Evolutionary conservation across 148 eudicot genomes (phyloP), one percentile per base, ranked within the genome.

Genomic region (Suaeda aralocaspica): DNA sequence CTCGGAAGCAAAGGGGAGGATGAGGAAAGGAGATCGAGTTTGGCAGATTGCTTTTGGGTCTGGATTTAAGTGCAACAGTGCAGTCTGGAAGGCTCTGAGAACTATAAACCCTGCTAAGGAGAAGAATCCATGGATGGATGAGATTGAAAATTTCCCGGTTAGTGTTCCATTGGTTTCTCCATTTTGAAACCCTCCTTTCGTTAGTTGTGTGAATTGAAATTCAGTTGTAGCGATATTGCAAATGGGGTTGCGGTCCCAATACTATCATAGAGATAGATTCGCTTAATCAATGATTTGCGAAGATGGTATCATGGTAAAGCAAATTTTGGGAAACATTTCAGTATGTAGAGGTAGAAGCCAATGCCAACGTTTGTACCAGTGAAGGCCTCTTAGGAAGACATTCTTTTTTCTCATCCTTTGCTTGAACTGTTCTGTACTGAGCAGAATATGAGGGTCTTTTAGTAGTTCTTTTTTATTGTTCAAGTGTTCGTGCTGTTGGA

Each of bases 1-100:
- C 64, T 78, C 88, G 15, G 92, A 88, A 76, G 92, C 89, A 2
- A 88, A 88, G 68, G 92, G 92, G 51, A 82, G 92, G 79, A 75
- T 88, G 72, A 80, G 50, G 83, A 88, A 64, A 66, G 92, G 92
- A 70, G 92, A 88, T 10, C 77, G 92, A 41, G 84, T 85, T 2
- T 88, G 92, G 92, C 92, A 88, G 73, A 88, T 88, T 50, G 92
- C 90, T 0, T 88, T 88, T 50, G 90, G 90, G 26, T 88, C 90
- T 0, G 92, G 92, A 16, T 88, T 88, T 33, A 88, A 88, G 76
- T 88, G 92, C 64, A 88, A 88, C 78, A 88, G 92, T 25, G 92
- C 92, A 2, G 88, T 88, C 19, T 88, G 90, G 92, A 88, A 81
- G 71, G 79, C 90, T 18, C 68, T 88, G 30, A 74, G 85, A 78